These are phyloP conservation scores for Dothidotthia symphoricarpi DNA, from an alignment of 2,329 filamentous ascomycete genomes.

Conservation along the genomic window DNA sequence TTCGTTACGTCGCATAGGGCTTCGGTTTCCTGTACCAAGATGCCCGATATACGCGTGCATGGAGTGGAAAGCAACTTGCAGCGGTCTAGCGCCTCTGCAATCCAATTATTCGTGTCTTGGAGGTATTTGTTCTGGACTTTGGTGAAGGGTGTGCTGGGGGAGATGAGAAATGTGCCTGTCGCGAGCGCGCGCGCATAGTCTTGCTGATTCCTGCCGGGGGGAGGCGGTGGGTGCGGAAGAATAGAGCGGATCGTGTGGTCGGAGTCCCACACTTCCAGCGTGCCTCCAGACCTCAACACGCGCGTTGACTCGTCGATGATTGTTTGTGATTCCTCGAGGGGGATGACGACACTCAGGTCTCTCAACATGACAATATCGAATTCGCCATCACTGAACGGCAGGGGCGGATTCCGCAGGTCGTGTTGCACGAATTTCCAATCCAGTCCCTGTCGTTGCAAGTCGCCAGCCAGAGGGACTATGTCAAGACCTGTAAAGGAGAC, in stretches of 20 bases:
- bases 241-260: slow-evolving; percentile 83
- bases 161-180: slow-evolving; percentile 79
- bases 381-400: slow-evolving; percentile 75
- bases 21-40: slow-evolving; percentile 78
- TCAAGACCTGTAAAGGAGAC: slow-evolving; percentile 82
- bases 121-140: slow-evolving; percentile 78
- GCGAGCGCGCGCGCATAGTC: slow-evolving; percentile 63
- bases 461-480: slow-evolving; percentile 68
- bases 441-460: slow-evolving; percentile 68
- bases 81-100: slow-evolving; percentile 70
- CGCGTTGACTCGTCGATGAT: slow-evolving; percentile 74
- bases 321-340: slow-evolving; percentile 53
- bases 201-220: slow-evolving; percentile 56
- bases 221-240: slow-evolving; percentile 74
- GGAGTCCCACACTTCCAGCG: slow-evolving; percentile 84
- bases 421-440: slow-evolving; percentile 88
- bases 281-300: slow-evolving; percentile 72
- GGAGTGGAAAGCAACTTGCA: slow-evolving; percentile 71
- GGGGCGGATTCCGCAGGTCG: slow-evolving; percentile 70
- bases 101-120: slow-evolving; percentile 80
- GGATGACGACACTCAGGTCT: slow-evolving; percentile 70
- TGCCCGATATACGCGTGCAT: slow-evolving; percentile 73
- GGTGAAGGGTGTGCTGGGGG: slow-evolving; percentile 77
- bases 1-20: slow-evolving; percentile 66
- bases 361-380: slow-evolving; percentile 91